These are phyloP conservation scores for Leccinum subgranulosum DNA, from an alignment of 768 basidiomycete species.

Conservation along the genomic window DNA sequence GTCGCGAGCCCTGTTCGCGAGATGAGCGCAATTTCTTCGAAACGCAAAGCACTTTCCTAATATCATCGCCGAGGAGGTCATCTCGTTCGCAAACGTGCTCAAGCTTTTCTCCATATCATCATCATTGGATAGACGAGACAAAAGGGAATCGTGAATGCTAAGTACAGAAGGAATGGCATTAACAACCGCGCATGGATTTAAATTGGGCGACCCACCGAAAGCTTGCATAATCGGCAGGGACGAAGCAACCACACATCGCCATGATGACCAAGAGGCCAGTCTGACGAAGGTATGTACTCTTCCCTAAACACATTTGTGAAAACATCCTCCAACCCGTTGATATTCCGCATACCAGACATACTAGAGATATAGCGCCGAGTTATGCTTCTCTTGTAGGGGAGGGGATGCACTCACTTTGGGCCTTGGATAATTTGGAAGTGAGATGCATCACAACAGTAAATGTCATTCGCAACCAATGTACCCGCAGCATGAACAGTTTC, in stretches of 20 bases:
- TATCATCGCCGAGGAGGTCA: conserved; percentile 91
- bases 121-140: conserved; percentile 90
- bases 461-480: conserved; percentile 82
- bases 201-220: conserved; percentile 51
- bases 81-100: conserved; percentile 95
- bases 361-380: conserved; percentile 29
- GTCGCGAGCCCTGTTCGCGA: conserved; percentile 59
- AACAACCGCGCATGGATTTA: background rate
- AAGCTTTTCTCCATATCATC: conserved; percentile 87
- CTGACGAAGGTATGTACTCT: conserved; percentile 91
- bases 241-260: conserved; percentile 89
- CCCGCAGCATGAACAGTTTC: conserved; percentile 69
- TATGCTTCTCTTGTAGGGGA: background rate
- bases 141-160: conserved; percentile 78
- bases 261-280: conserved; percentile 79
- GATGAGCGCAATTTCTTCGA: background rate
- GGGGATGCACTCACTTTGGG: conserved; percentile 59
- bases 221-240: conserved; percentile 91
- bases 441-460: conserved; percentile 80
- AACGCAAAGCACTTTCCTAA: conserved; percentile 46
- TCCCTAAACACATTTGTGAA: conserved; percentile 45
- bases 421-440: conserved; percentile 92
- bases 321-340: background rate
- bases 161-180: background rate
- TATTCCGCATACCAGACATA: conserved; percentile 49